phyloP scores from a whole-genome alignment of 176 grass and related monocot species.

The Carex myosuroides region DNA sequence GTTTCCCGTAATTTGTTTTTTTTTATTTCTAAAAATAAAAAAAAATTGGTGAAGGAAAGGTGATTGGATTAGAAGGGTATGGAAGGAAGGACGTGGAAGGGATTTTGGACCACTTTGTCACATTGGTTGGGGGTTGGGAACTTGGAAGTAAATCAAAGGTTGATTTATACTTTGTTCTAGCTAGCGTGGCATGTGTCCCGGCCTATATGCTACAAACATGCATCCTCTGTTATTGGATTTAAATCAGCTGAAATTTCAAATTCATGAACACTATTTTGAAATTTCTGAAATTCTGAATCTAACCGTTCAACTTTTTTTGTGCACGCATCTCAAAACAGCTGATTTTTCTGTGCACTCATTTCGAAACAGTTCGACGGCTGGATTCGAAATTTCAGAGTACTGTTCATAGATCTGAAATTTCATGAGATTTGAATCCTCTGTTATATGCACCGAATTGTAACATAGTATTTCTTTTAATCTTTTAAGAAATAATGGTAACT shows the following conservation, averaged over 20 bases:
- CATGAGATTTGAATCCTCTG: background rate
- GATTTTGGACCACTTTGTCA: conserved; percentile 13
- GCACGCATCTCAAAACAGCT: too few relatives aligned
- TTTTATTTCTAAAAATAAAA: too few relatives aligned
- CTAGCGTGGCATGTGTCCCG: conserved; percentile 11
- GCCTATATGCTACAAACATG: background rate
- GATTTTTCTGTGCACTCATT: too few relatives aligned
- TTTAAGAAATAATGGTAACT: too few relatives aligned
- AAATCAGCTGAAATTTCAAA: too few relatives aligned
- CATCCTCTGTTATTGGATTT: background rate
- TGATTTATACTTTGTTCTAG: conserved; percentile 10
- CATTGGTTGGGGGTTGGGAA: conserved; percentile 3
- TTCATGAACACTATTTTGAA: too few relatives aligned
- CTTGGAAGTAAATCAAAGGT: background rate
- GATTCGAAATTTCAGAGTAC: too few relatives aligned
- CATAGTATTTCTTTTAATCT: background rate
- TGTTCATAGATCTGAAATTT: too few relatives aligned
- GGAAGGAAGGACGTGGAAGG: background rate
- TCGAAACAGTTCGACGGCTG: too few relatives aligned
- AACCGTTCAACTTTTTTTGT: too few relatives aligned
- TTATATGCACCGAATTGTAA: conserved; percentile 3
- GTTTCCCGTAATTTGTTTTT: too few relatives aligned
- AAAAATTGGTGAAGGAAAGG: background rate
- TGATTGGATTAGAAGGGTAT: background rate
- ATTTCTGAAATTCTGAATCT: too few relatives aligned